phyloP scores from a whole-genome alignment of 106 monocot species.

The Allium sativum region DNA sequence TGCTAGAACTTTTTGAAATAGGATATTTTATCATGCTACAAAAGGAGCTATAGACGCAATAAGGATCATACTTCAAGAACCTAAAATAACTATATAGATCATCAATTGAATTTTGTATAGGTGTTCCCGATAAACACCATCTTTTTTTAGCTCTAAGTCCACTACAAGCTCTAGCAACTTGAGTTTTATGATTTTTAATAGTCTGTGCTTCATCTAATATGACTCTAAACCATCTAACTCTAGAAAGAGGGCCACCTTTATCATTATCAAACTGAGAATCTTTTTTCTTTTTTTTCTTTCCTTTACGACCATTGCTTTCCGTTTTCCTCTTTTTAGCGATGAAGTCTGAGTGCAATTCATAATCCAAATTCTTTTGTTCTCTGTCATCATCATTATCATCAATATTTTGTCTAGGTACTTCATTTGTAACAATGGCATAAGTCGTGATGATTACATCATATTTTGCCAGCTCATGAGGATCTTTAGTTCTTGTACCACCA shows the following conservation, averaged over 20 bases:
- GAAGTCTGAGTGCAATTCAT: slow-evolving; percentile 56
- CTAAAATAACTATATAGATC: slow-evolving; percentile 89
- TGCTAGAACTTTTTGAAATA: slow-evolving; percentile 45
- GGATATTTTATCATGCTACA: slow-evolving; percentile 58
- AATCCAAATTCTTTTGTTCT: slow-evolving; percentile 48
- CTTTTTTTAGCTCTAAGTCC: slow-evolving; percentile 84
- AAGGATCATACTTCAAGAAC: slow-evolving; percentile 83
- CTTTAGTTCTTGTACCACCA: slow-evolving; percentile 62
- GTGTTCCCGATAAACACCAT: slow-evolving; percentile 96
- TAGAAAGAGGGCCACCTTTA: slow-evolving; percentile 62
- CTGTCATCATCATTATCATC: slow-evolving; percentile 47
- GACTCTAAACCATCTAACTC: slow-evolving; percentile 88
- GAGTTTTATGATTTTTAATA: slow-evolving; percentile 86
- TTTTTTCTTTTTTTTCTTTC: slow-evolving; percentile 52
- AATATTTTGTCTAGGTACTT: slow-evolving; percentile 64
- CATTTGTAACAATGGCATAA: slow-evolving; percentile 84
- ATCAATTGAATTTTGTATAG: slow-evolving; percentile 91
- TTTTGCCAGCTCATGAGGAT: slow-evolving; percentile 57
- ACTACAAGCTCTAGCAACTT: slow-evolving; percentile 85
- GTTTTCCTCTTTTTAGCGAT: slow-evolving; percentile 52
- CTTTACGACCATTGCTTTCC: slow-evolving; percentile 16
- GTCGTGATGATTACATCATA: slow-evolving; percentile 86
- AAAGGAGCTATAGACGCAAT: slow-evolving; percentile 55
- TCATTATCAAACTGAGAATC: slow-evolving; percentile 31
- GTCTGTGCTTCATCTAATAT: slow-evolving; percentile 94